Conservation (phyloP, 2,329 filamentous ascomycete species). For the Calonectria pseudoturangicola region DNA sequence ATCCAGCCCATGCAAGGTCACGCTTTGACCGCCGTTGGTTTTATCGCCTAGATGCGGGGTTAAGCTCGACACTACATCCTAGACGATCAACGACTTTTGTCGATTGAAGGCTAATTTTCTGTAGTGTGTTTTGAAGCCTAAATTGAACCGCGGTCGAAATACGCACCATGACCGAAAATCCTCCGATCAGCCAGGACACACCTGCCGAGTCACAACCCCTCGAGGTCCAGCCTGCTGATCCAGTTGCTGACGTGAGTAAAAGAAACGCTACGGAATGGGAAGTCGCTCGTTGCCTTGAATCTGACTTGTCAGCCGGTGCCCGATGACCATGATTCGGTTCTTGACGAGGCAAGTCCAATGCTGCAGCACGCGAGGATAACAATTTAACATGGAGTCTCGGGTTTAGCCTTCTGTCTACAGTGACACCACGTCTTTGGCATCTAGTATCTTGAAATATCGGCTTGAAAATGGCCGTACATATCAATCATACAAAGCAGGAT, state of each 20-base stretch:
- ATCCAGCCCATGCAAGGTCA: no score
- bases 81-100: background rate
- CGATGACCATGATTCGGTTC: slow-evolving; percentile 9
- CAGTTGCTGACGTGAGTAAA: background rate
- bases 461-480: slow-evolving; percentile 44
- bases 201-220: background rate
- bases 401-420: slow-evolving; percentile 17
- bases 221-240: background rate
- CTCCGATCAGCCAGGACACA: background rate
- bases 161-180: background rate
- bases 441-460: slow-evolving; percentile 40
- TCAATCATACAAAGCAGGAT: slow-evolving; percentile 40
- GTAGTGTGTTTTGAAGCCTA: background rate
- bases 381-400: background rate
- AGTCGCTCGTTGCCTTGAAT: background rate
- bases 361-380: background rate
- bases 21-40: background rate
- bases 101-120: background rate
- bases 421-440: slow-evolving; percentile 27
- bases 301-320: background rate
- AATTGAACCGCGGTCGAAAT: background rate
- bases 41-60: background rate
- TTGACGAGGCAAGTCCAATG: background rate
- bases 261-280: background rate
- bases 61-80: background rate